Base-by-base conservation (phyloP, 768 basidiomycete species). In the Boletus reticuloceps region DNA sequence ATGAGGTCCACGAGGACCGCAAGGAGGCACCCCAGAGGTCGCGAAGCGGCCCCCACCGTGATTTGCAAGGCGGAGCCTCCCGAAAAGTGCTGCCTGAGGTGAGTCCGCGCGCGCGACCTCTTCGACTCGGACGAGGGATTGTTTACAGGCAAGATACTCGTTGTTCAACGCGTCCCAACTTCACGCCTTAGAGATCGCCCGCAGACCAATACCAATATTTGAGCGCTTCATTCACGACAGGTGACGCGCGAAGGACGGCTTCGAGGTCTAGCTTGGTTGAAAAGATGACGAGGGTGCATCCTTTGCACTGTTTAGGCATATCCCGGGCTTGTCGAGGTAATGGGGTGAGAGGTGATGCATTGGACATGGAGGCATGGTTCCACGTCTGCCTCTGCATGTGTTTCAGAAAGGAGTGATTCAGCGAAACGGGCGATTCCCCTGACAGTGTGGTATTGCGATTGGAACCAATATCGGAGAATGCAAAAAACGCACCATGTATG, bases 281-380 rank as follows among this genome's bases (percentile, higher is more conserved):
- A 42, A 92, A 72, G 0, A 82, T 82, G 51, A 92, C 72, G 29
- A 93, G 79, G 0, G 89, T 88, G 58, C 91, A 92, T 2, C 87
- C 86, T 74, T 87, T 91, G 69, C 80, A 86, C 50, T 78, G n/a
- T n/a, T n/a, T n/a, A n/a, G n/a, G n/a, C n/a, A n/a, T n/a, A n/a
- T 80, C 3, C 72, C 81, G 14, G 81, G 78, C 49, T 75, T 76
- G 64, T 89, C 88, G 46, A 80, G 77, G 64, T 85, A 80, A 60
- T 91, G 87, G 1, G 81, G 74, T 14, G 85, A 86, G 27, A 89
- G 2, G 69, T 57, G 41, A 93, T 74, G 38, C 66, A 58, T 64
- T 91, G 84, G 6, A 91, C 64, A 20, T 67, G 70, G 20, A 64
- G 41, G 5, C 44, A 5, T 29, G 54, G 44, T 17, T n/a, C 40